These are phyloP conservation scores for Erysimum cheiranthoides DNA, from an alignment of 345 rosid species.

Conservation along the genomic window DNA sequence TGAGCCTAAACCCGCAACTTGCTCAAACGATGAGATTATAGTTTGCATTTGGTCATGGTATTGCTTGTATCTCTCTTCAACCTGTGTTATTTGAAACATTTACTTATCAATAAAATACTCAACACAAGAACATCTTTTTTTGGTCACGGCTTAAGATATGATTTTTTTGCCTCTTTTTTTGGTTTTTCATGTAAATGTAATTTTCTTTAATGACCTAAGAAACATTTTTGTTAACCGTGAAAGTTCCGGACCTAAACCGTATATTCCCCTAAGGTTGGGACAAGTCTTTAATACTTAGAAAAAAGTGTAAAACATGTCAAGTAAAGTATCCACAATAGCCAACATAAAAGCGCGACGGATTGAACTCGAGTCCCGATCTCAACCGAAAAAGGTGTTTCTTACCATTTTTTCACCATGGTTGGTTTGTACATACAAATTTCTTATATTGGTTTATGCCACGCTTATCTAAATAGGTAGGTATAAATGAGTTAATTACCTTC, in stretches of 20 bases:
- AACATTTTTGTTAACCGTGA: neutral
- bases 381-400: neutral
- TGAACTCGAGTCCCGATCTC: neutral
- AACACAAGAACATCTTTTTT: neutral
- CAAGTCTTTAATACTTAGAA: neutral
- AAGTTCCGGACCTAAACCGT: neutral
- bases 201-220: neutral
- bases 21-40: slow-evolving; percentile 64
- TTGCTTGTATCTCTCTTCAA: slow-evolving; percentile 73
- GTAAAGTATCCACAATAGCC: neutral
- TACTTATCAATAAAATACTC: slow-evolving; percentile 4
- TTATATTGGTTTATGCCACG: neutral
- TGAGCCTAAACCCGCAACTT: slow-evolving; percentile 63
- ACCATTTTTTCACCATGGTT: neutral
- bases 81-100: slow-evolving; percentile 50
- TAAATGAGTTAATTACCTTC: slow-evolving; percentile 58
- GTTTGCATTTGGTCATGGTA: slow-evolving; percentile 76
- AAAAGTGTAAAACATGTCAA: neutral
- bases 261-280: neutral
- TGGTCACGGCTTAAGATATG: slow-evolving; percentile 1
- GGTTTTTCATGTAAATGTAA: neutral
- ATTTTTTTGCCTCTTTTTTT: neutral
- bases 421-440: neutral
- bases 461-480: neutral
- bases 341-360: neutral